phyloP scores from a whole-genome alignment of 1,284 basidiomycete species.

The Malassezia cuniculi region DNA sequence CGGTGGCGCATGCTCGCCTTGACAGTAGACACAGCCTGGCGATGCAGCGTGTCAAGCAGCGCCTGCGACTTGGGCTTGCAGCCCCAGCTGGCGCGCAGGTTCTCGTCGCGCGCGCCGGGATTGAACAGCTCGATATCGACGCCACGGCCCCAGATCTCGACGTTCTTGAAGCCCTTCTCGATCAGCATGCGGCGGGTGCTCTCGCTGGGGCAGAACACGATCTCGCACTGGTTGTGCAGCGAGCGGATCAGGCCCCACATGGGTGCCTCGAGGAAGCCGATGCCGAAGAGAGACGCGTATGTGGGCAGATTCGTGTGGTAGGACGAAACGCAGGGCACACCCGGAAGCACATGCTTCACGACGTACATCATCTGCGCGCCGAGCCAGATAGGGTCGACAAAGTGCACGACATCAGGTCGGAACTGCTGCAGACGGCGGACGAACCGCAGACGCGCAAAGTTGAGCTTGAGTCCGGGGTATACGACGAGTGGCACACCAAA shows the following conservation, averaged over 20 bases:
- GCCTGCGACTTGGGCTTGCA: conserved; percentile 30
- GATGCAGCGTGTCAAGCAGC: conserved; percentile 14
- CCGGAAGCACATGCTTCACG: conserved; percentile 43
- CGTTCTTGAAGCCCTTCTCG: conserved; percentile 47
- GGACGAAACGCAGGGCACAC: conserved; percentile 50
- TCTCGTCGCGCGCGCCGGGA: conserved; percentile 47
- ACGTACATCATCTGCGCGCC: conserved; percentile 46
- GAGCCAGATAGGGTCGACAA: conserved; percentile 52
- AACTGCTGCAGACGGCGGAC: conserved; percentile 47
- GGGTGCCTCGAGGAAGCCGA: conserved; percentile 49
- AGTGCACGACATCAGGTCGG: conserved; percentile 50
- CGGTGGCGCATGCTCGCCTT: not conserved
- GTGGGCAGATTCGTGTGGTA: conserved; percentile 53
- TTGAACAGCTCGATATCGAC: conserved; percentile 33
- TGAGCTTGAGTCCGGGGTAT: conserved; percentile 53
- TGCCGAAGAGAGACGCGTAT: conserved; percentile 52
- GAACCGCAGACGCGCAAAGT: conserved; percentile 52
- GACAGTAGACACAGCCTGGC: conserved; percentile 4
- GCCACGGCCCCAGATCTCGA: conserved; percentile 51
- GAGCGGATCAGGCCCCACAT: conserved; percentile 45
- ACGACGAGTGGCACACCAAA: conserved; percentile 51
- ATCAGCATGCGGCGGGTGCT: conserved; percentile 50
- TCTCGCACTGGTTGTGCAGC: conserved; percentile 41
- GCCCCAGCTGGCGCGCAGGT: conserved; percentile 49
- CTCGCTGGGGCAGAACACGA: conserved; percentile 52